phyloP scores from a whole-genome alignment of 140 eudicot species.

The Oenanthe javanica region DNA sequence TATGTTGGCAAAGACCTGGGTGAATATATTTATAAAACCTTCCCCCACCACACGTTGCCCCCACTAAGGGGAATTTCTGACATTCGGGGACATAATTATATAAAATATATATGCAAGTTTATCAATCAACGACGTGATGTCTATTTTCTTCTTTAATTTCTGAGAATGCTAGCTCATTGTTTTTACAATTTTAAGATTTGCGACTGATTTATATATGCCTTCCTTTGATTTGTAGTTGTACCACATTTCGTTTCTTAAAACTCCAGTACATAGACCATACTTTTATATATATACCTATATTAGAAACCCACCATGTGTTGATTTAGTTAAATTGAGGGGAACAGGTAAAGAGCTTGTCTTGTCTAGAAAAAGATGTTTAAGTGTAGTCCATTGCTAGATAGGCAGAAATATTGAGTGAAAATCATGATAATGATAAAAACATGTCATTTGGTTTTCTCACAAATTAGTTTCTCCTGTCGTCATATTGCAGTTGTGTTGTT shows the following conservation, averaged over 20 bases:
- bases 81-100: not conserved
- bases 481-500: constrained; percentile 35
- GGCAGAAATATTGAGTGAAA: not conserved
- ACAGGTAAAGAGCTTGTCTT: not conserved
- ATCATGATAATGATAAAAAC: not conserved
- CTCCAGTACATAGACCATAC: too few species aligned
- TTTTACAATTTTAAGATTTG: too few species aligned
- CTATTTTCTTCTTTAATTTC: too few species aligned
- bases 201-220: too few species aligned
- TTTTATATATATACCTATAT: not conserved
- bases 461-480: not conserved
- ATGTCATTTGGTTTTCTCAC: not conserved
- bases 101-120: too few species aligned
- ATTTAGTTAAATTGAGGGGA: not conserved
- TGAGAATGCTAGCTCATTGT: too few species aligned
- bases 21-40: not conserved
- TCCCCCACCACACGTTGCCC: not conserved
- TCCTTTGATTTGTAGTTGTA: too few species aligned
- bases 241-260: too few species aligned
- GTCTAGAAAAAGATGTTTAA: not conserved
- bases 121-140: too few species aligned
- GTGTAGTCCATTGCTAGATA: not conserved
- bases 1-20: not conserved
- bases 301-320: not conserved
- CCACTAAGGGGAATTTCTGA: not conserved